These are phyloP conservation scores for Leucoagaricus sp. DNA, from an alignment of 1,284 basidiomycete genomes.

Conservation along the genomic window DNA sequence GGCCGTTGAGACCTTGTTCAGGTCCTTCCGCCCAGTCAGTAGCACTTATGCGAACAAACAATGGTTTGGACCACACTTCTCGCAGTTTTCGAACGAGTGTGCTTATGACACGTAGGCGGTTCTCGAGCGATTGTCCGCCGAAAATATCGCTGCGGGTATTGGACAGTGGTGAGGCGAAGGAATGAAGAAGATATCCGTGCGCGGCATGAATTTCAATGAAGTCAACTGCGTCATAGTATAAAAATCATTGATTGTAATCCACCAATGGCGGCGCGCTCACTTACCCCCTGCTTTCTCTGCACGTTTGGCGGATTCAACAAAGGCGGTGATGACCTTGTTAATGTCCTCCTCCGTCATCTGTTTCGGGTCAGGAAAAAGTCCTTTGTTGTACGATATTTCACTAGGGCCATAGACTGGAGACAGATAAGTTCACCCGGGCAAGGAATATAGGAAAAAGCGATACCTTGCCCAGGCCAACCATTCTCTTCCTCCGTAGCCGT, in stretches of 20 bases:
- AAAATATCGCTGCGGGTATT: slow-evolving; percentile 72
- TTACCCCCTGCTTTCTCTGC: slow-evolving; percentile 64
- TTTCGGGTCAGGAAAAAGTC: slow-evolving; percentile 52
- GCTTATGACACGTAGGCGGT: slow-evolving; percentile 70
- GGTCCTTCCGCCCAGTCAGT: slow-evolving; percentile 79
- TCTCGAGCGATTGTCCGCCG: slow-evolving; percentile 72
- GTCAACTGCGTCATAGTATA: slow-evolving; percentile 52
- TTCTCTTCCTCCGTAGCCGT: slow-evolving; percentile 41
- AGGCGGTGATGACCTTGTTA: slow-evolving; percentile 63
- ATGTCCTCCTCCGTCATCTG: slow-evolving; percentile 58
- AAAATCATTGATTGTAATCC: neutral
- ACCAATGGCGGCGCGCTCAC: slow-evolving; percentile 18
- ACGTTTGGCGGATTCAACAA: slow-evolving; percentile 62
- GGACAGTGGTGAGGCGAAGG: slow-evolving; percentile 70
- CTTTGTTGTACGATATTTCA: slow-evolving; percentile 43
- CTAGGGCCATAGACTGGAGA: slow-evolving; percentile 40
- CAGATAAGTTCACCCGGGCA: slow-evolving; percentile 13
- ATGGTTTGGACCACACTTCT: slow-evolving; percentile 62
- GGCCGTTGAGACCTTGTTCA: slow-evolving; percentile 56
- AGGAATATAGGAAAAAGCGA: neutral
- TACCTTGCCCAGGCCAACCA: slow-evolving; percentile 66
- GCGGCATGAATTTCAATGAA: slow-evolving; percentile 80
- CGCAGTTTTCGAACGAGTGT: slow-evolving; percentile 57
- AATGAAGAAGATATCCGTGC: slow-evolving; percentile 68
- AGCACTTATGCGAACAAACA: slow-evolving; percentile 77